phyloP scores from a whole-genome alignment of 805 yeast species.

The Candida koratica region DNA sequence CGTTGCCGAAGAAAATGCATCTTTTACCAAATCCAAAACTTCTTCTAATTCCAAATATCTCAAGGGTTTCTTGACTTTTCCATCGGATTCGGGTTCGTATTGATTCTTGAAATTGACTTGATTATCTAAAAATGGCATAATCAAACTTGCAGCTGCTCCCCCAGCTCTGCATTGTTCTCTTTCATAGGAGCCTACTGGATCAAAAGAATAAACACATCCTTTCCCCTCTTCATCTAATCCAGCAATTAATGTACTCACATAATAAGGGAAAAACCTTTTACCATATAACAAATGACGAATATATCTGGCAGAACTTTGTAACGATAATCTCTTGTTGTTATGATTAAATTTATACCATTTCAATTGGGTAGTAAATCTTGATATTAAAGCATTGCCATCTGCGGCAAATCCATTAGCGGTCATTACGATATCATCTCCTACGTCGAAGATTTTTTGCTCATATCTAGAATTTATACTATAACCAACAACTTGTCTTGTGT shows the following conservation, averaged over 20 bases:
- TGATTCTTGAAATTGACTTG: conserved; percentile 97
- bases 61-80: conserved; percentile 56
- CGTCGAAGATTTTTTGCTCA: conserved; percentile 83
- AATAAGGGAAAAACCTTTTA: conserved; percentile 94
- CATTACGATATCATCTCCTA: conserved; percentile 83
- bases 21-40: conserved; percentile 82
- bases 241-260: conserved; percentile 90
- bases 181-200: conserved; percentile 97
- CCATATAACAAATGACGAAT: conserved; percentile 88
- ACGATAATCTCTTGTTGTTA: conserved; percentile 59
- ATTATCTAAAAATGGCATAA: conserved; percentile 96
- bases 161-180: conserved; percentile 97
- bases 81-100: conserved; percentile 72
- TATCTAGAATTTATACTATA: conserved; percentile 90
- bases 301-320: conserved; percentile 80
- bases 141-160: conserved; percentile 93
- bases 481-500: conserved; percentile 94
- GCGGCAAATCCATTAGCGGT: conserved; percentile 97
- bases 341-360: conserved; percentile 94
- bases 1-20: conserved; percentile 93
- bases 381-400: conserved; percentile 82
- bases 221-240: conserved; percentile 89
- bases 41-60: conserved; percentile 74
- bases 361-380: conserved; percentile 62
- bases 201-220: conserved; percentile 94